These are phyloP conservation scores for Tetrapisispora iriomotensis DNA, from an alignment of 805 yeast genomes.

Conservation along the genomic window DNA sequence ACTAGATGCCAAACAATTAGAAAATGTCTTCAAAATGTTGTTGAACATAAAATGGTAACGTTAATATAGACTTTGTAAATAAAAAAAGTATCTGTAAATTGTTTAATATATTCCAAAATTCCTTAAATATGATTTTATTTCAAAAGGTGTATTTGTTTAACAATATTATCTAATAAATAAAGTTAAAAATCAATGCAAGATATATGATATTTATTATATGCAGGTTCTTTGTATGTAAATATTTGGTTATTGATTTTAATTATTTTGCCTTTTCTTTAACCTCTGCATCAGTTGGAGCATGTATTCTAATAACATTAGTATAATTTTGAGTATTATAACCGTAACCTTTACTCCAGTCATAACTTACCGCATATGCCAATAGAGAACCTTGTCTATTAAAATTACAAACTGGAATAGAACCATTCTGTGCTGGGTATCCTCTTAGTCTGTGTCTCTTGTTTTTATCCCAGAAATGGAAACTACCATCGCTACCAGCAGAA, in stretches of 20 bases:
- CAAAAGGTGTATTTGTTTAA: too few species aligned
- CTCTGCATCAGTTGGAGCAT: slow-evolving; percentile 79
- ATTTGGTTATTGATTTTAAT: background rate
- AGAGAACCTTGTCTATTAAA: slow-evolving; percentile 79
- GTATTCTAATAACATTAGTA: slow-evolving; percentile 70
- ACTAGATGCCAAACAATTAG: slow-evolving; percentile 30
- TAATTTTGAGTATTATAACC: slow-evolving; percentile 64
- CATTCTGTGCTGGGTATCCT: slow-evolving; percentile 59
- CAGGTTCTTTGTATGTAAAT: too few species aligned
- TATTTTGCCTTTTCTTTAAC: slow-evolving; percentile 37
- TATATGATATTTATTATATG: too few species aligned
- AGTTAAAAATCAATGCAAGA: too few species aligned
- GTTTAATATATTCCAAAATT: too few species aligned
- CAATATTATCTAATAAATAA: too few species aligned
- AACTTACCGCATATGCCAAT: slow-evolving; percentile 83
- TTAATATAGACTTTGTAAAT: background rate
- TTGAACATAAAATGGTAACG: slow-evolving; percentile 12
- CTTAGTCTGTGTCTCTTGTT: slow-evolving; percentile 81
- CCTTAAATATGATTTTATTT: too few species aligned
- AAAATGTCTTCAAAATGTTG: slow-evolving; percentile 26
- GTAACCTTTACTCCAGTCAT: slow-evolving; percentile 94
- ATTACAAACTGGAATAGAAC: slow-evolving; percentile 62
- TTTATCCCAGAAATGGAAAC: slow-evolving; percentile 95
- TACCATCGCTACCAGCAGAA: slow-evolving; percentile 93
- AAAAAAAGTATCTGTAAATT: background rate